These are phyloP conservation scores for Esteya vermicola DNA, from an alignment of 2,329 filamentous ascomycete species.

Conservation along the genomic window DNA sequence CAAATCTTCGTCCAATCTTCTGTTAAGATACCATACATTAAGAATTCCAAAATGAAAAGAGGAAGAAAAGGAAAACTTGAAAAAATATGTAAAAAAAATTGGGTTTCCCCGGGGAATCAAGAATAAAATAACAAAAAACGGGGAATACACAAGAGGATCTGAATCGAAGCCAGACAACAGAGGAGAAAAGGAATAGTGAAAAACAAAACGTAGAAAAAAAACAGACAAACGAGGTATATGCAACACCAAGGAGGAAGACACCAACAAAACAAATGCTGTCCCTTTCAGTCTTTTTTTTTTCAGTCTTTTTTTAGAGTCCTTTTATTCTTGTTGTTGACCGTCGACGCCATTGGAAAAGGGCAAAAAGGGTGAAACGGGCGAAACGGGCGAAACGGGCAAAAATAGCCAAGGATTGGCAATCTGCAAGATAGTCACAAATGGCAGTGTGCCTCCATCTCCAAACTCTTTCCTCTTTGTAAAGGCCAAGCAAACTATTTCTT, in stretches of 20 bases:
- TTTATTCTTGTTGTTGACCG: too few relatives aligned
- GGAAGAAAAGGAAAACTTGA: not conserved
- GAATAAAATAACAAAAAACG: constrained; percentile 4
- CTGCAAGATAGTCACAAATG: too few relatives aligned
- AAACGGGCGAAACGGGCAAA: too few relatives aligned
- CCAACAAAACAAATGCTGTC: not conserved
- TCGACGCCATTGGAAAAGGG: too few relatives aligned
- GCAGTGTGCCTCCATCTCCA: too few relatives aligned
- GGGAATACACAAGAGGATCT: not conserved
- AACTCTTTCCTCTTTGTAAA: not conserved
- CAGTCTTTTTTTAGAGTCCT: too few relatives aligned
- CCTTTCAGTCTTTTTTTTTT: too few relatives aligned
- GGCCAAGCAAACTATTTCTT: constrained; percentile 7
- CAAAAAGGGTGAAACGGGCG: too few relatives aligned
- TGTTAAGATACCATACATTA: too few relatives aligned
- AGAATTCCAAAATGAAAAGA: not conserved
- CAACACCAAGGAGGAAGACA: not conserved
- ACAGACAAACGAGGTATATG: not conserved
- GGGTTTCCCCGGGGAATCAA: constrained; percentile 9
- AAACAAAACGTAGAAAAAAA: not conserved
- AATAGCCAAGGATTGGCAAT: too few relatives aligned
- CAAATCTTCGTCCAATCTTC: too few relatives aligned
- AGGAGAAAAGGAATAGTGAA: not conserved
- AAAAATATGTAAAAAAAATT: too few relatives aligned
- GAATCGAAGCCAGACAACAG: not conserved